Evolutionary conservation across 371 early-diverging fungal genomes (phyloP).

Genomic region (Mucor piriformis): DNA sequence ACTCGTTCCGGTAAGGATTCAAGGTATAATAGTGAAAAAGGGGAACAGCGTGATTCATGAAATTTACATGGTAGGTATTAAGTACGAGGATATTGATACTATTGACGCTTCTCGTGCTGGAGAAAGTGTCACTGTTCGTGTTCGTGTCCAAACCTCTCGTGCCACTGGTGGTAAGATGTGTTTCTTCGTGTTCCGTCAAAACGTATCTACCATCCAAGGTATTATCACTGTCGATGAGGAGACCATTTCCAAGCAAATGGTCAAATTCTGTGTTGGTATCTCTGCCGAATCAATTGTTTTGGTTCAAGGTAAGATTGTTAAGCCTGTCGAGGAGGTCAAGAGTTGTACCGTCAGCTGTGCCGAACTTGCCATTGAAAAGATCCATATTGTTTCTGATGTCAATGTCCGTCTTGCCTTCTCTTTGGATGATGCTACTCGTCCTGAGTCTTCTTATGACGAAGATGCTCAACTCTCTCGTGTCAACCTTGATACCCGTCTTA

Average conservation of each 20-base stretch:
- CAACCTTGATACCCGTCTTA: slow-evolving; percentile 91
- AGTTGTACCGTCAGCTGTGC: slow-evolving; percentile 91
- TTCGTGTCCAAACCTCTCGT: slow-evolving; percentile 90
- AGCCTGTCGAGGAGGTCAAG: slow-evolving; percentile 85
- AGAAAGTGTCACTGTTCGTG: slow-evolving; percentile 81
- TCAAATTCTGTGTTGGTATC: slow-evolving; percentile 88
- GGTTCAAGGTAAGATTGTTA: slow-evolving; percentile 79
- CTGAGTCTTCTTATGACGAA: slow-evolving; percentile 81
- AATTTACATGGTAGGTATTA: slow-evolving; percentile 33
- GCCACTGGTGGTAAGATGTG: slow-evolving; percentile 89
- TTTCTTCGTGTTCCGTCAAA: slow-evolving; percentile 93
- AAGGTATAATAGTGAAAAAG: neutral
- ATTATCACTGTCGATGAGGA: slow-evolving; percentile 70
- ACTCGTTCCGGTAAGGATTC: slow-evolving; percentile 65
- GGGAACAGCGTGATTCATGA: neutral
- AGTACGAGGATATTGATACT: slow-evolving; percentile 55
- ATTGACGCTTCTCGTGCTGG: slow-evolving; percentile 70
- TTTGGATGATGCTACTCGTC: slow-evolving; percentile 94
- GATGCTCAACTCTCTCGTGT: slow-evolving; percentile 78
- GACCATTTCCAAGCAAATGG: slow-evolving; percentile 92
- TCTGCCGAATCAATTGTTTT: slow-evolving; percentile 89
- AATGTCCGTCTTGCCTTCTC: slow-evolving; percentile 90
- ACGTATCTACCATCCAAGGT: slow-evolving; percentile 87
- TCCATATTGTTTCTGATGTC: slow-evolving; percentile 83
- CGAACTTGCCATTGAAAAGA: slow-evolving; percentile 80